Conservation (phyloP, 305 asterid genomes). For the Plantago coronopus region DNA sequence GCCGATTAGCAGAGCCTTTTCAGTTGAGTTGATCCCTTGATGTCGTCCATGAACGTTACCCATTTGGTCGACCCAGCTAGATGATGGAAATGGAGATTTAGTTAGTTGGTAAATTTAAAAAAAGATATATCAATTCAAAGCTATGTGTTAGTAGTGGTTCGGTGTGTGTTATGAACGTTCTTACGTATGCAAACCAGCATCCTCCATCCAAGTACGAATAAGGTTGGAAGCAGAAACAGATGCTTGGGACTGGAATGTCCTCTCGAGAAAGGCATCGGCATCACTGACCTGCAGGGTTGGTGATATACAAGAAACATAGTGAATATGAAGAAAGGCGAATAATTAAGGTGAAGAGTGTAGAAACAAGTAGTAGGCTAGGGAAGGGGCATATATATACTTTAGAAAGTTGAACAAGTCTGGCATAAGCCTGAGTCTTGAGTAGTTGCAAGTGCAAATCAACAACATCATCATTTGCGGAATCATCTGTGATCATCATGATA, state of each 20-base stretch:
- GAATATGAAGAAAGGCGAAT: no score
- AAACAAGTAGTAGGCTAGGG: no score
- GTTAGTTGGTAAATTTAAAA: neutral
- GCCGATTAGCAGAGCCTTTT: constrained; percentile 84
- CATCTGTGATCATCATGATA: no score
- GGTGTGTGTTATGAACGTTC: constrained; percentile 24
- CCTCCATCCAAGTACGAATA: constrained; percentile 87
- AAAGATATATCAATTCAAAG: no score
- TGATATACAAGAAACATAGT: no score
- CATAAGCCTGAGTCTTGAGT: constrained; percentile 72
- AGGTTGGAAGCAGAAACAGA: constrained; percentile 68
- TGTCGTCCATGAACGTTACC: constrained; percentile 90
- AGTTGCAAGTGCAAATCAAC: constrained; percentile 45
- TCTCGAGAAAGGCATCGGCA: constrained; percentile 70
- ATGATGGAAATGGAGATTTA: constrained; percentile 21
- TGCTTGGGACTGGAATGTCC: constrained; percentile 95
- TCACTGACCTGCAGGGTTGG: constrained; percentile 70
- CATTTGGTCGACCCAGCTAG: constrained; percentile 95
- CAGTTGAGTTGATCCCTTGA: constrained; percentile 73
- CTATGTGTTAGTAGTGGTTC: neutral
- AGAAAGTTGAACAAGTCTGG: constrained; percentile 77
- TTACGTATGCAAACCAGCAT: constrained; percentile 89
- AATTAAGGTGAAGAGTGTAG: no score
- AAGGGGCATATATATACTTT: constrained; percentile 44
- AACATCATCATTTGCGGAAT: no score